Base-by-base conservation (phyloP, 768 basidiomycete genomes). In the Naematelia aurantialba region DNA sequence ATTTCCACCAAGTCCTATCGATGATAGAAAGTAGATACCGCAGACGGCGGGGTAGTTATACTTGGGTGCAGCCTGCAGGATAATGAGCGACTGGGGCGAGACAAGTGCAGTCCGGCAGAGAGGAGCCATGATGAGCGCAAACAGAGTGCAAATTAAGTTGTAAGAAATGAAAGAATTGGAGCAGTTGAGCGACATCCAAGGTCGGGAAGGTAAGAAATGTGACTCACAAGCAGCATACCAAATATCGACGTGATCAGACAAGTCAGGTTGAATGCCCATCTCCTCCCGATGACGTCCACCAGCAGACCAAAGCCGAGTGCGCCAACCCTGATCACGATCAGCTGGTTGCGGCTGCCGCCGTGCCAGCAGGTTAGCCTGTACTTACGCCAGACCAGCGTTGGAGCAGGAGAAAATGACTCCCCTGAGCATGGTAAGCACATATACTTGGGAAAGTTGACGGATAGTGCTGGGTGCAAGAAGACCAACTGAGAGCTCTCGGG, bases 231-330 rank as follows among this genome's bases (percentile, higher is more conserved):
- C 55, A 79, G 63, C 5, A 76, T 49, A 26, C 77, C 78, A 51
- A 79, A 78, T 29, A 79, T 60, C n/a, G 69, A 68, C 8, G 75
- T 69, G 59, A 80, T 74, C 49, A 78, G 55, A 66, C 76, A 77
- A 10, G 77, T 78, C 24, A 78, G 58, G 67, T 80, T 79, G 73
- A 79, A 80, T 5, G 75, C 76, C 78, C 76, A 78, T 42, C 65
- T 62, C 25, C 74, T 56, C 1, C 78, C 78, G 59, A 79, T 75
- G 46, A 79, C 65, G 56, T 78, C 78, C 34, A 74, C 72, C 2
- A 66, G 24, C 12, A 78, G 61, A 19, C 78, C 78, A 64, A 72
- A 77, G n/a, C 60, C 54, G 31, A 76, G 59, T 13, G 75, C 75
- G 25, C 75, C 77, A 24, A 74, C 68, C 12, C 67, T 69, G 55